These are phyloP conservation scores for Juglanconis sp. DNA, from an alignment of 2,329 filamentous ascomycete genomes.

Conservation along the genomic window DNA sequence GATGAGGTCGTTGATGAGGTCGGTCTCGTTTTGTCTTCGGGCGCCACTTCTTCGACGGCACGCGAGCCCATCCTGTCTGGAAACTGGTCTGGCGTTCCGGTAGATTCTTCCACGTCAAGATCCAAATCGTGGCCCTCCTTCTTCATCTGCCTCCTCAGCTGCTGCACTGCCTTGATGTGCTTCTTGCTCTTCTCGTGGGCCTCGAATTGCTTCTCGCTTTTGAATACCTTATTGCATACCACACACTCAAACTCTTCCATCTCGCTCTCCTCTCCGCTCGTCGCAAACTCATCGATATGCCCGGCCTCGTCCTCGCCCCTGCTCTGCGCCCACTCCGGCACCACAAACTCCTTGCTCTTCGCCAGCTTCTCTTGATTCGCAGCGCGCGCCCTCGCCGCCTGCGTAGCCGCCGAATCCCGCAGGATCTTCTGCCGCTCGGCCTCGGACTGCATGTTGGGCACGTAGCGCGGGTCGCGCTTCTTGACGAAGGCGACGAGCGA, in stretches of 20 bases:
- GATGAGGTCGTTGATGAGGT: neutral
- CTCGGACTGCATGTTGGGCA: constrained; percentile 72
- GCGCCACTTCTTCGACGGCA: neutral
- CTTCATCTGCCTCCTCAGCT: constrained; percentile 77
- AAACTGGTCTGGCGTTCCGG: neutral
- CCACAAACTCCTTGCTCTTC: constrained; percentile 42
- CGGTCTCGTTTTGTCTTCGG: neutral
- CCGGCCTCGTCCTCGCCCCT: constrained; percentile 51
- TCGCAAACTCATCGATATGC: constrained; percentile 55
- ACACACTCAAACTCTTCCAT: constrained; percentile 68
- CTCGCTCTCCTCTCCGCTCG: constrained; percentile 52
- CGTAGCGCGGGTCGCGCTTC: constrained; percentile 85
- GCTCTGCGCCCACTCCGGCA: constrained; percentile 73
- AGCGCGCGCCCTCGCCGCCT: constrained; percentile 78
- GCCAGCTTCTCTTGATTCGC: constrained; percentile 74
- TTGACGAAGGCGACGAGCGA: constrained; percentile 84
- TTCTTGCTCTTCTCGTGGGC: constrained; percentile 97
- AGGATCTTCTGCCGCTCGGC: constrained; percentile 76
- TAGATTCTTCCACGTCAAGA: constrained; percentile 42
- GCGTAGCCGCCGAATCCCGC: constrained; percentile 74
- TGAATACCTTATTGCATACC: constrained; percentile 74
- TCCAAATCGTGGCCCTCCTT: constrained; percentile 62
- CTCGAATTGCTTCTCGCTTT: constrained; percentile 89
- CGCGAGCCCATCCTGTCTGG: neutral
- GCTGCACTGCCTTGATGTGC: constrained; percentile 80